A percentile compares a stretch with the other conserved stretches of the same genome.
These are phyloP conservation scores for Pythium utonaiense DNA, from an alignment of 352 stramenopile genomes.

Conservation along the genomic window DNA sequence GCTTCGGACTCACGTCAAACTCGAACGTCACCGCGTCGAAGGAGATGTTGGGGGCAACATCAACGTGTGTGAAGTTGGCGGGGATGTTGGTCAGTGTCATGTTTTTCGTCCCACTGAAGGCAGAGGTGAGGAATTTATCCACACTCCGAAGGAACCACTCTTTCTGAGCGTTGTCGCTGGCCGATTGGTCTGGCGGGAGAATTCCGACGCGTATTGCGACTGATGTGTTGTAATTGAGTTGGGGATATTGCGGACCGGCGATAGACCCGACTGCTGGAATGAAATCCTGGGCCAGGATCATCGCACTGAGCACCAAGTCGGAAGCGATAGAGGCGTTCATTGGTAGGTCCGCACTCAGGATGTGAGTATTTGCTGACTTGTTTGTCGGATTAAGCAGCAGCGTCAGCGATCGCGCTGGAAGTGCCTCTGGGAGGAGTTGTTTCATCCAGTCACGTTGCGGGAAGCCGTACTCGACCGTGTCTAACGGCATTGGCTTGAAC, in stretches of 20 bases:
- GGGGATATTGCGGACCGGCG: too few species aligned
- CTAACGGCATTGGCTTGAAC: background rate
- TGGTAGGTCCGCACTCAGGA: background rate
- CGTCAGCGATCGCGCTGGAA: background rate
- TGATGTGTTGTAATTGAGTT: background rate
- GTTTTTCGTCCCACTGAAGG: background rate
- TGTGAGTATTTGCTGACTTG: background rate
- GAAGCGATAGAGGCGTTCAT: background rate
- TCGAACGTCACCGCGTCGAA: background rate
- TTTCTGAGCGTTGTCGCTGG: background rate
- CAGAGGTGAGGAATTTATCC: background rate
- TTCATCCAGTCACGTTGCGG: background rate
- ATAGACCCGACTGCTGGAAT: too few species aligned
- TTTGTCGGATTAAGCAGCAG: background rate
- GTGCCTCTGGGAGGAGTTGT: background rate
- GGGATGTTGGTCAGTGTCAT: background rate
- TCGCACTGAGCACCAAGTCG: background rate
- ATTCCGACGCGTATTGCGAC: background rate
- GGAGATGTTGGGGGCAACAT: background rate
- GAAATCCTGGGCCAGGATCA: background rate
- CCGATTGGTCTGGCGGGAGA: background rate
- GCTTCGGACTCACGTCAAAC: background rate
- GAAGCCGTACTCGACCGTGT: background rate
- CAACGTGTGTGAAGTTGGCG: background rate
- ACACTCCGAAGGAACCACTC: background rate